Conservation (phyloP, 2,329 filamentous ascomycete species). For the Pyricularia pennisetigena region DNA sequence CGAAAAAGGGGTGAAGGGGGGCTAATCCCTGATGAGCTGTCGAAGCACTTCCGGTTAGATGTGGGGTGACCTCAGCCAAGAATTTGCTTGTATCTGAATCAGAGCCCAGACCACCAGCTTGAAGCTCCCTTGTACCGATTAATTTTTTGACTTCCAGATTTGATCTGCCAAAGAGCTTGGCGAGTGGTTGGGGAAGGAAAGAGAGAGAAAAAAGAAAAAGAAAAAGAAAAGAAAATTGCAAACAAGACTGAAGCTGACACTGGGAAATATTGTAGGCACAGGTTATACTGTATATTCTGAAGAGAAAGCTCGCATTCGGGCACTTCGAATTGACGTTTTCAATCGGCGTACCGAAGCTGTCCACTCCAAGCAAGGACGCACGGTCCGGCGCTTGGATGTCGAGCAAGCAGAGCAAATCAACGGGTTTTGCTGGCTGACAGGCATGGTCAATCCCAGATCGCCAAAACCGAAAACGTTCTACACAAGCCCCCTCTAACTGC, state of each 20-base stretch:
- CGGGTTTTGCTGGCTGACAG: neutral
- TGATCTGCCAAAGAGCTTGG: neutral
- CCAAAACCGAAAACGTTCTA: neutral
- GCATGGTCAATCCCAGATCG: neutral
- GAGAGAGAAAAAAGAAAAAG: neutral
- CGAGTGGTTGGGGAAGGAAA: neutral
- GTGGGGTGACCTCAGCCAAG: neutral
- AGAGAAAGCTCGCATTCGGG: neutral
- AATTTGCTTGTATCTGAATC: neutral
- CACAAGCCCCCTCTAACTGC: neutral
- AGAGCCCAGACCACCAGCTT: neutral
- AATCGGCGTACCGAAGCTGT: neutral
- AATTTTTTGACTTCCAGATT: neutral
- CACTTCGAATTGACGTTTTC: neutral
- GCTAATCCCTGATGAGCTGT: neutral
- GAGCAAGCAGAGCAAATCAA: neutral
- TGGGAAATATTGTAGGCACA: neutral
- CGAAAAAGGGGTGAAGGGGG: neutral
- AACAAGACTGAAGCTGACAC: neutral
- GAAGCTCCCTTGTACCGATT: neutral
- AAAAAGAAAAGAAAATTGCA: neutral
- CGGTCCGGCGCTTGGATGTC: neutral
- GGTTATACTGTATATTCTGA: neutral
- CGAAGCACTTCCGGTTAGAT: neutral
- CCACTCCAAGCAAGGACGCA: neutral